phyloP scores from a whole-genome alignment of 176 grass and related monocot species.

The Cymbopogon citratus region DNA sequence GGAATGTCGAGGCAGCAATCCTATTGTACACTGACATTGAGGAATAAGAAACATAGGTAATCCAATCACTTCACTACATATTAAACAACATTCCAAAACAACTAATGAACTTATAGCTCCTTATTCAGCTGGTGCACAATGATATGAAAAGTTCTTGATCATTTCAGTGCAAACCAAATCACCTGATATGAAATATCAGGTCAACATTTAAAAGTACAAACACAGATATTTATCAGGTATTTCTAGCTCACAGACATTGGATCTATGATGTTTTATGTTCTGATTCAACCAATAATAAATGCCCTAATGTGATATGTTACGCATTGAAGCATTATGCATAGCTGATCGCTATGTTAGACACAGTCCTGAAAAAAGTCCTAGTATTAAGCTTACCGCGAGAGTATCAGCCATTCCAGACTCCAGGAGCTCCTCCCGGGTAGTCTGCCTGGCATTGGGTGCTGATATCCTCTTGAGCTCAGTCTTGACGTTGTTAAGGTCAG shows the following conservation, averaged over 20 bases:
- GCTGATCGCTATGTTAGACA: not conserved
- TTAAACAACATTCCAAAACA: slow-evolving; percentile 2
- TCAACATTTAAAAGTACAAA: not conserved
- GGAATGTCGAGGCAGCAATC: not conserved
- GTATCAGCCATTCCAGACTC: slow-evolving; percentile 82
- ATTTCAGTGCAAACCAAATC: not conserved
- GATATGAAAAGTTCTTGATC: not conserved
- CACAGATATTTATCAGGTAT: not conserved
- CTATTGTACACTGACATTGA: not conserved
- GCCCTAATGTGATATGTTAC: not conserved
- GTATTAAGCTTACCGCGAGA: slow-evolving; percentile 42
- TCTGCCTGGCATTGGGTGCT: slow-evolving; percentile 49
- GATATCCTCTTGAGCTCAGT: slow-evolving; percentile 78
- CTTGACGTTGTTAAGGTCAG: slow-evolving; percentile 81
- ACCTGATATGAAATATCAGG: not conserved
- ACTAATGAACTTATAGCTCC: not conserved
- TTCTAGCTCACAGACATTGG: not conserved
- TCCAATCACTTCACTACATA: not conserved
- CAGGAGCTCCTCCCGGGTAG: slow-evolving; percentile 75
- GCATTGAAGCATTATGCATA: not conserved
- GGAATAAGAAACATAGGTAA: not conserved
- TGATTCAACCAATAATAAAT: not conserved
- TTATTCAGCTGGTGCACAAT: not conserved
- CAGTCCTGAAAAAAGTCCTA: not conserved
- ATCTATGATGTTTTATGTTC: not conserved